Conservation (phyloP, 306 rosid genomes). For the Rosa rugosa region DNA sequence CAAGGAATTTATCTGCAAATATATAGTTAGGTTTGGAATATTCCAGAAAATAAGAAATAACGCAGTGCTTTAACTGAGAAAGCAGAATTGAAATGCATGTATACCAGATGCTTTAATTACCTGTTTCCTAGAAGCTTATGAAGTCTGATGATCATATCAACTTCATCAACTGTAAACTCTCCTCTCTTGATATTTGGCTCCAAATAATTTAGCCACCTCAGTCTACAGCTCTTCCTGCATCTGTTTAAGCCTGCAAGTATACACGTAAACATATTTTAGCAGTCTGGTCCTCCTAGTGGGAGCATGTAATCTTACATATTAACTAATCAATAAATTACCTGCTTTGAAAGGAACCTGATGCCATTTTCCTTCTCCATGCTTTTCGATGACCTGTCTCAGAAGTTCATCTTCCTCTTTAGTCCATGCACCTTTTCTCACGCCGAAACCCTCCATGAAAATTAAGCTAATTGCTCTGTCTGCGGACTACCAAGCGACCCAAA, state of each 20-base stretch:
- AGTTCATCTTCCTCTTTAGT: constrained; percentile 6
- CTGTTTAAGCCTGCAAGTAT: constrained; percentile 4
- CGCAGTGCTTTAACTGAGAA: not conserved
- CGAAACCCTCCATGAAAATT: not conserved
- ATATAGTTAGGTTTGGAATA: not conserved
- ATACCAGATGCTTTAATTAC: not conserved
- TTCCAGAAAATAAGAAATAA: not conserved
- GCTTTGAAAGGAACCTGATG: constrained; percentile 1
- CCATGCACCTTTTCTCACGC: constrained; percentile 10
- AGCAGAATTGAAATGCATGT: not conserved
- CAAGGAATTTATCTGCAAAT: not conserved
- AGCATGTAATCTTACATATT: not conserved
- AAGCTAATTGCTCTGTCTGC: not conserved
- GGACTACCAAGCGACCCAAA: not conserved
- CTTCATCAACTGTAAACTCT: not conserved
- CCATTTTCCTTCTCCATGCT: constrained; percentile 15
- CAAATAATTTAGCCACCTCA: constrained; percentile 16
- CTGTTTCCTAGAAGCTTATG: constrained; percentile 15
- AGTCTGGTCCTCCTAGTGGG: not conserved
- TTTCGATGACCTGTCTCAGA: constrained; percentile 4
- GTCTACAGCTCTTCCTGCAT: constrained; percentile 12
- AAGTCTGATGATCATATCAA: constrained; percentile 11
- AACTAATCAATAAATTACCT: not conserved
- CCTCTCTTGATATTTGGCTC: constrained; percentile 21
- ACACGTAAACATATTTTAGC: not conserved